phyloP scores from a whole-genome alignment of 75 land plant species.

The Larix kaempferi region DNA sequence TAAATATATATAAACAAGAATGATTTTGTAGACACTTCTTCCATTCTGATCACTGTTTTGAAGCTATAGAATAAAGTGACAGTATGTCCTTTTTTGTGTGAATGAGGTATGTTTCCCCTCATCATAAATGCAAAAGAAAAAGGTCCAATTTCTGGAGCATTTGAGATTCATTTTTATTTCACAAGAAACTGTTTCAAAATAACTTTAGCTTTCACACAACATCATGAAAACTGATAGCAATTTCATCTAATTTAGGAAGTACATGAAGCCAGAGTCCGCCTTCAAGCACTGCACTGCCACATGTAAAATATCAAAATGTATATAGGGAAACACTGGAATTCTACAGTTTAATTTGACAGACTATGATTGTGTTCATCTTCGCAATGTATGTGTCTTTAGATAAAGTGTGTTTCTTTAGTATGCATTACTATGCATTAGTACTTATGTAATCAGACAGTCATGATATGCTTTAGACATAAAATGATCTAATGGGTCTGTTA shows the following conservation, averaged over 20 bases:
- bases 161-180: not conserved
- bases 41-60: not conserved
- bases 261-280: not conserved
- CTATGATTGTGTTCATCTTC: not conserved
- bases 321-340: not conserved
- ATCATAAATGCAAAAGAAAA: no score
- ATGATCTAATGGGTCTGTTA: no score
- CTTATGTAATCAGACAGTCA: no score
- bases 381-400: not conserved
- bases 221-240: not conserved
- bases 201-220: not conserved
- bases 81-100: not conserved
- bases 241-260: not conserved
- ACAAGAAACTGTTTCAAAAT: not conserved
- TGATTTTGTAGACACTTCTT: not conserved
- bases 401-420: no score
- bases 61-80: not conserved
- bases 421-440: no score
- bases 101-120: not conserved
- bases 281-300: not conserved
- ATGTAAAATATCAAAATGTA: not conserved
- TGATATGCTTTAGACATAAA: no score
- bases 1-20: not conserved
- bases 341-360: not conserved
- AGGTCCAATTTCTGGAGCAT: no score